These are phyloP conservation scores for Talaromyces wortmannii DNA, from an alignment of 495 filamentous ascomycete species.

Conservation along the genomic window DNA sequence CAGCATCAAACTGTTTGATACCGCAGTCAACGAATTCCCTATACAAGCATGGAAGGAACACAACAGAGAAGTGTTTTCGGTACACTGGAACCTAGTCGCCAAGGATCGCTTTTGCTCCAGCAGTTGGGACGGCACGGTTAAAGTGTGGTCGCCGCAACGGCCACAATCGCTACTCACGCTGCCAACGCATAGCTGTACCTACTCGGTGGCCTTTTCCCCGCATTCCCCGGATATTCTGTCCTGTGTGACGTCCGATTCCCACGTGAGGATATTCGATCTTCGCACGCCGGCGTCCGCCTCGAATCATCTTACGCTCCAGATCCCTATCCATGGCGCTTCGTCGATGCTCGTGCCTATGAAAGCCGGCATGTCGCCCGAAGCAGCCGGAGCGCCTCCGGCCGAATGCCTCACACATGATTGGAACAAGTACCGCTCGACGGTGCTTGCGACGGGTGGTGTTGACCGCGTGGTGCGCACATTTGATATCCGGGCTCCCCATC, in stretches of 20 bases:
- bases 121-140: slow-evolving; percentile 92
- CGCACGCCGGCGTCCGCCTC: slow-evolving; percentile 71
- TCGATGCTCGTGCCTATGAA: slow-evolving; percentile 30
- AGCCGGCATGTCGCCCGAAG: slow-evolving; percentile 20
- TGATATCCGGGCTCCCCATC: slow-evolving; percentile 68
- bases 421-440: slow-evolving; percentile 89
- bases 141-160: slow-evolving; percentile 79
- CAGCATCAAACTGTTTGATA: slow-evolving; percentile 89
- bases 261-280: slow-evolving; percentile 84
- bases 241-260: slow-evolving; percentile 76
- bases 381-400: slow-evolving; percentile 37
- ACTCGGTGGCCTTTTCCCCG: slow-evolving; percentile 75
- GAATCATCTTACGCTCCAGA: slow-evolving; percentile 71
- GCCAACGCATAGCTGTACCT: slow-evolving; percentile 86
- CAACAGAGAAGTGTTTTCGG: slow-evolving; percentile 81
- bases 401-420: slow-evolving; percentile 95
- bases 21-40: slow-evolving; percentile 68
- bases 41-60: slow-evolving; percentile 88
- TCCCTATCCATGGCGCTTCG: slow-evolving; percentile 67
- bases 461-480: slow-evolving; percentile 81
- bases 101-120: slow-evolving; percentile 84
- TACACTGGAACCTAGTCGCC: slow-evolving; percentile 84
- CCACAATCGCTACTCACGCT: slow-evolving; percentile 70
- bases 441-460: slow-evolving; percentile 86
- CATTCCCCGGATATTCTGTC: slow-evolving; percentile 72